Evolutionary conservation across 345 rosid species (phyloP).

Genomic region (Dovyalis caffra): DNA sequence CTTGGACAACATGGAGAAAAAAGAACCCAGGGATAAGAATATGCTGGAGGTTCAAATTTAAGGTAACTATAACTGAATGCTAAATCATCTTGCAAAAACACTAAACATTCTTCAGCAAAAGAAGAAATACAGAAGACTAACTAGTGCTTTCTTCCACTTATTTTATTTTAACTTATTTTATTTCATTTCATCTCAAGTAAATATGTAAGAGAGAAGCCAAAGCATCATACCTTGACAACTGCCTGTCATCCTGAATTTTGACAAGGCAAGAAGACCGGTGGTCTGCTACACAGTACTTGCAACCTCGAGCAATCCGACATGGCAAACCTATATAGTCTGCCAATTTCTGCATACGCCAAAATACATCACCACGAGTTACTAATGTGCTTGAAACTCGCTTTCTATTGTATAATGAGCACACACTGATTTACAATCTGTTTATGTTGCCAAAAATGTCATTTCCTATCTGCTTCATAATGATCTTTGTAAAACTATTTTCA

Average conservation of each 20-base stretch:
- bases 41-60: too few species aligned
- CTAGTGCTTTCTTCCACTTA: background rate
- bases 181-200: background rate
- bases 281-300: slow-evolving; percentile 78
- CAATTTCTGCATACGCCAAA: slow-evolving; percentile 66
- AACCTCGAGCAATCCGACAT: slow-evolving; percentile 95
- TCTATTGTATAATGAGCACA: too few species aligned
- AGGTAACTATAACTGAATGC: background rate
- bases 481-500: background rate
- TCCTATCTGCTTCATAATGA: background rate
- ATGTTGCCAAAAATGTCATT: background rate
- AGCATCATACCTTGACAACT: slow-evolving; percentile 54
- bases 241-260: slow-evolving; percentile 73
- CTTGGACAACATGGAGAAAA: too few species aligned
- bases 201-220: background rate
- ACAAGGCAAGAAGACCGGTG: slow-evolving; percentile 93
- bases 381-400: background rate
- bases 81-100: background rate
- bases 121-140: background rate
- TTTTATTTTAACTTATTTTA: background rate
- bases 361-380: slow-evolving; percentile 10
- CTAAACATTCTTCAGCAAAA: background rate
- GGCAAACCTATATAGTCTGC: slow-evolving; percentile 94
- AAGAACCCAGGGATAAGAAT: too few species aligned
- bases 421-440: background rate